These are phyloP conservation scores for Apiotrichum montevideense DNA, from an alignment of 1,284 basidiomycete genomes.

Conservation along the genomic window DNA sequence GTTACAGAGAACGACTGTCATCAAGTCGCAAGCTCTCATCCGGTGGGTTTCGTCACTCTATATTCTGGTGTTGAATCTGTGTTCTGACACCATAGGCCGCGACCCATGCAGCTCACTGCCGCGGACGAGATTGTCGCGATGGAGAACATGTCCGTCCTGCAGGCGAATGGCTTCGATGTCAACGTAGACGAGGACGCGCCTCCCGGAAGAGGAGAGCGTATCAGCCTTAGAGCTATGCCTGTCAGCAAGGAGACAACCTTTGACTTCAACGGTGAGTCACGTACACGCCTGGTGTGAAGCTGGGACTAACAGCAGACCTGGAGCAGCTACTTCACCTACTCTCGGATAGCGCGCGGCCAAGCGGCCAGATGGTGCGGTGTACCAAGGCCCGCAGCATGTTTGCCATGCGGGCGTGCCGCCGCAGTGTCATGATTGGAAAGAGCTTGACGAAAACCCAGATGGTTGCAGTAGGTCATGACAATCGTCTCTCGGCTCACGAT, in stretches of 20 bases:
- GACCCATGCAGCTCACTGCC: constrained; percentile 73
- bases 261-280: constrained; percentile 56
- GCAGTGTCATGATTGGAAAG: constrained; percentile 93
- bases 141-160: constrained; percentile 76
- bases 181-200: constrained; percentile 53
- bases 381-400: constrained; percentile 95
- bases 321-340: constrained; percentile 86
- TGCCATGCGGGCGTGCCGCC: constrained; percentile 89
- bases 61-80: constrained; percentile 21
- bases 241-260: constrained; percentile 86
- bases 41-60: constrained; percentile 50
- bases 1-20: constrained; percentile 76
- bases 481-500: background rate
- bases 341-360: constrained; percentile 58
- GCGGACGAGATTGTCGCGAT: constrained; percentile 82
- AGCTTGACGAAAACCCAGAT: constrained; percentile 71
- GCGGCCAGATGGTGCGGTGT: constrained; percentile 76
- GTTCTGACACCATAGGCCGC: constrained; percentile 55
- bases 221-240: constrained; percentile 76
- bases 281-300: background rate
- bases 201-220: constrained; percentile 52
- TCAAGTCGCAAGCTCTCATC: constrained; percentile 79
- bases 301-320: constrained; percentile 59
- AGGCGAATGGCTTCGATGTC: constrained; percentile 77
- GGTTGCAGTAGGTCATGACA: constrained; percentile 57